A percentile compares a stretch with the other conserved stretches of the same genome.
Evolutionary conservation across 805 yeast species (phyloP).

Genomic region (Wickerhamomyces sydowiorum): DNA sequence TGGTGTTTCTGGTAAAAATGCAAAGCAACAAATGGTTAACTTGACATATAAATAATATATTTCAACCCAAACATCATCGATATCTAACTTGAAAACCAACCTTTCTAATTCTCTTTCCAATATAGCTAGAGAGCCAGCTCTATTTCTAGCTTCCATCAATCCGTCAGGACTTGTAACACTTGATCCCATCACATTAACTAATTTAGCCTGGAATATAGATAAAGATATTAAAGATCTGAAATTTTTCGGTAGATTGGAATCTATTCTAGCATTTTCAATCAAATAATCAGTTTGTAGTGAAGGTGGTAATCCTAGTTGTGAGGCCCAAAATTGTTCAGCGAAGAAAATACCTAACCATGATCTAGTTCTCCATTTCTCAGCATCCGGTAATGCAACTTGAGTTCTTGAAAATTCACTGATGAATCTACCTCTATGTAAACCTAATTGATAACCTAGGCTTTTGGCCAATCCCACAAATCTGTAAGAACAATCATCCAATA

Average conservation of each 20-base stretch:
- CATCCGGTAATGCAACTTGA: slow-evolving; percentile 82
- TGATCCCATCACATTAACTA: slow-evolving; percentile 82
- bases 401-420: slow-evolving; percentile 87
- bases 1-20: slow-evolving; percentile 87
- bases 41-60: slow-evolving; percentile 74
- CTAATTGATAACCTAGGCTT: slow-evolving; percentile 76
- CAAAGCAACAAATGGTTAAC: slow-evolving; percentile 80
- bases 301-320: slow-evolving; percentile 83
- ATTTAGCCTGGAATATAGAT: slow-evolving; percentile 77
- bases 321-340: slow-evolving; percentile 87
- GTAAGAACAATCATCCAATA: slow-evolving; percentile 86
- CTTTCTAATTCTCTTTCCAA: slow-evolving; percentile 75
- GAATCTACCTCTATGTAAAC: slow-evolving; percentile 87
- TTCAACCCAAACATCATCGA: slow-evolving; percentile 66
- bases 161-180: slow-evolving; percentile 86
- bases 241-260: slow-evolving; percentile 54
- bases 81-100: slow-evolving; percentile 56
- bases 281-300: slow-evolving; percentile 78
- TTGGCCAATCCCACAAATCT: slow-evolving; percentile 86
- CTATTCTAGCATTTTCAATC: slow-evolving; percentile 72
- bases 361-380: slow-evolving; percentile 91
- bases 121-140: slow-evolving; percentile 76
- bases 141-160: slow-evolving; percentile 71
- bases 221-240: slow-evolving; percentile 69
- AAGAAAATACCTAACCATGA: slow-evolving; percentile 89